Base-by-base conservation (phyloP, 345 rosid species). In the Hibiscus syriacus region DNA sequence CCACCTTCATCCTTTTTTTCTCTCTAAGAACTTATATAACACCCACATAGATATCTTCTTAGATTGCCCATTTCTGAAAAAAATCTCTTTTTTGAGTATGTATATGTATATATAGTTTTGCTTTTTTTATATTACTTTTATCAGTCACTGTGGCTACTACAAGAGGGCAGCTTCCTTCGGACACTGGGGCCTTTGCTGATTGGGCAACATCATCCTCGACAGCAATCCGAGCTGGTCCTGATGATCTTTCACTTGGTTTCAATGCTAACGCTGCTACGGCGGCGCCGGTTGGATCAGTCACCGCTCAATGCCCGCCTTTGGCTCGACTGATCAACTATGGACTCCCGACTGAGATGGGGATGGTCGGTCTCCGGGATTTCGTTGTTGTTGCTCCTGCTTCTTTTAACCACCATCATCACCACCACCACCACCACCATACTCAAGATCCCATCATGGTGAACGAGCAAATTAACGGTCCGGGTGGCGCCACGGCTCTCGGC, bases 211-310 rank as follows among this genome's bases (percentile, higher is more conserved):
- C 92, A 30, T 72, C 91, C 53, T 70, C 85, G 13, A 71, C 90
- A 39, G 76, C 87, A 53, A 77, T 82, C 60, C 90, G 88, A 20
- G 84, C 85, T 25, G 86, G 85, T 13, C 80, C 90, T 6, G 96
- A 87, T 80, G 98, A 91, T 62, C 92, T 94, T 16, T 94, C 97
- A 2, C 95, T 94, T 74, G 98, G 99, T 74, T 94, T 91, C 80
- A 94, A 86, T 89, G 92, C 92, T 74, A 92, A 85, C 30, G 85
- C 95, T 14, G 48, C 17, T 14, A 0, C 46, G 3, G 14, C 46
- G 2, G 48, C 48, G n/a, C n/a, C 17, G 5, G 14, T n/a, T 14
- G 48, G 16, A 12, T 14, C 48, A 5, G 13, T n/a, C 48, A 43
- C 12, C 48, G 1, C 34, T 50, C 67, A 27, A 1, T 91, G 97